Conservation (phyloP, 129 eudicot species). For the Arctium lappa region DNA sequence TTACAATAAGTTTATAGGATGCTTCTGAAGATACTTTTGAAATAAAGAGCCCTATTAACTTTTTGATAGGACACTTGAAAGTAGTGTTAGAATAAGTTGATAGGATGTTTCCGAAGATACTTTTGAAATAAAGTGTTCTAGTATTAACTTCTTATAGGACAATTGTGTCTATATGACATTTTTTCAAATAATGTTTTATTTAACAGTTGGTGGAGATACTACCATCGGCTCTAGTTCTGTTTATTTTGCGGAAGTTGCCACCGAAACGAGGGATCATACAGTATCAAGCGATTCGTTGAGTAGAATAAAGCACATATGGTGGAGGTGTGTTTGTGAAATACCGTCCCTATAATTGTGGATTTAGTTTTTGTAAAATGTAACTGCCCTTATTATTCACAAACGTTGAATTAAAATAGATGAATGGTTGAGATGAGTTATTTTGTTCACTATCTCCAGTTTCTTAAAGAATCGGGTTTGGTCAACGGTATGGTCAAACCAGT, state of each 20-base stretch:
- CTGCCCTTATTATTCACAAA: background rate
- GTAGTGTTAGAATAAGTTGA: background rate
- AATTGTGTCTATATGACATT: background rate
- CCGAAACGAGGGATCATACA: constrained; percentile 84
- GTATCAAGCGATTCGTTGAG: constrained; percentile 73
- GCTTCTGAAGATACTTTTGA: no score
- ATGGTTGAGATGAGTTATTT: background rate
- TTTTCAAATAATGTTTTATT: background rate
- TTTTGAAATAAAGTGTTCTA: background rate
- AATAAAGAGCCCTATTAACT: no score
- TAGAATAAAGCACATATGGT: constrained; percentile 1
- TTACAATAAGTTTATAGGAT: no score
- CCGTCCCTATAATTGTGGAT: background rate
- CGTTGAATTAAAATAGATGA: background rate
- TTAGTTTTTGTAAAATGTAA: background rate
- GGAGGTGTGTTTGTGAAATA: constrained; percentile 18
- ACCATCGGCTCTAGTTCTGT: constrained; percentile 75
- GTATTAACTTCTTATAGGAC: background rate
- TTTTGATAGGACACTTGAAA: no score
- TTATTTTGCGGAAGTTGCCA: constrained; percentile 87
- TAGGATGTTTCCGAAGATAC: background rate
- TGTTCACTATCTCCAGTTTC: background rate
- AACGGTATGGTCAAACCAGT: no score
- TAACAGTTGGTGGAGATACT: constrained; percentile 82
- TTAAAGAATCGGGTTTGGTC: no score